phyloP scores from a whole-genome alignment of 2,329 filamentous ascomycete species.

The Leptographium procerum region DNA sequence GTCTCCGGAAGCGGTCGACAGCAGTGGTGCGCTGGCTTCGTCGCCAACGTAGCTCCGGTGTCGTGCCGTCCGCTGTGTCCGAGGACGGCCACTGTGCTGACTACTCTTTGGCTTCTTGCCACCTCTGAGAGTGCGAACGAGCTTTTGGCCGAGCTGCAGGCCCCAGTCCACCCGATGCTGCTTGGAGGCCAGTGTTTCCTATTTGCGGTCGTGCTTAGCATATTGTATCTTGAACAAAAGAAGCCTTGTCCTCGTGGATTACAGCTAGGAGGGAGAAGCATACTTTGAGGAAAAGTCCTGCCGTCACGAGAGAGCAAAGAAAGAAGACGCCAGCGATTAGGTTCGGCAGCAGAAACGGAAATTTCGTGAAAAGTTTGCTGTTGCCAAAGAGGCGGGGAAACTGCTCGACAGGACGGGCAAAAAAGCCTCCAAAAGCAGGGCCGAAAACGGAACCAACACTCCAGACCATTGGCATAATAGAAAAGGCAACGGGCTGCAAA shows the following conservation, averaged over 20 bases:
- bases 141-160: conserved; percentile 55
- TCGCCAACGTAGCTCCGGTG: conserved; percentile 40
- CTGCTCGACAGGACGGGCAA: conserved; percentile 69
- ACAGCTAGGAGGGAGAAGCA: conserved; percentile 7
- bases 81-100: neutral
- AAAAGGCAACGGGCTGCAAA: conserved; percentile 80
- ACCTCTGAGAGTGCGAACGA: conserved; percentile 30
- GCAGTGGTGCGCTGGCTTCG: conserved; percentile 44
- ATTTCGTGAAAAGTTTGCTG: conserved; percentile 57
- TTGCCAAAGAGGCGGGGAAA: conserved; percentile 60
- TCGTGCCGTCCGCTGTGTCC: conserved; percentile 18
- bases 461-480: conserved; percentile 86
- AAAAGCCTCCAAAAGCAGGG: conserved; percentile 74
- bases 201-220: neutral
- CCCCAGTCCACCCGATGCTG: conserved; percentile 64
- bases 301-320: conserved; percentile 60
- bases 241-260: too few relatives aligned
- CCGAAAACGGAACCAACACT: conserved; percentile 80
- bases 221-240: neutral
- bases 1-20: conserved; percentile 24
- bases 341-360: conserved; percentile 79
- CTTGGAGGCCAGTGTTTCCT: conserved; percentile 72
- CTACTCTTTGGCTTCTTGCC: conserved; percentile 3
- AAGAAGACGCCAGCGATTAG: conserved; percentile 68
- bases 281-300: conserved; percentile 66